A percentile compares a stretch with the other conserved stretches of the same genome.
These are phyloP conservation scores for Tilletia setariae DNA, from an alignment of 1,284 basidiomycete genomes.

Conservation along the genomic window DNA sequence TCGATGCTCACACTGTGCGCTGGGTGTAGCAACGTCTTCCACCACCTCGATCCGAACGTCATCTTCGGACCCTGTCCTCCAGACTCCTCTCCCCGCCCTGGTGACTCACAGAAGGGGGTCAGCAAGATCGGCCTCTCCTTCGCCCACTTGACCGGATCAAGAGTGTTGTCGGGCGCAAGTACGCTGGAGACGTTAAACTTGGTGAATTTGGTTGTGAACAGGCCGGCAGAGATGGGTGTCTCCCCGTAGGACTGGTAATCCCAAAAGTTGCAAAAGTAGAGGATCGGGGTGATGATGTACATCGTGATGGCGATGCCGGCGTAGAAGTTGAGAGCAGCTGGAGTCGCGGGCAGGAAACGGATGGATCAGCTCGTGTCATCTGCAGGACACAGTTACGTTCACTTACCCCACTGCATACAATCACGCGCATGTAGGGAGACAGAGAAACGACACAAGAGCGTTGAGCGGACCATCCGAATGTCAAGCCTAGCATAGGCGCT, in stretches of 20 bases:
- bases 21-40: no score
- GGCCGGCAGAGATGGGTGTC: constrained; percentile 52
- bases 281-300: constrained; percentile 58
- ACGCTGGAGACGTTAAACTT: constrained; percentile 42
- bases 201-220: constrained; percentile 48
- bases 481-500: no score
- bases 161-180: constrained; percentile 53
- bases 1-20: no score
- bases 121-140: constrained; percentile 56
- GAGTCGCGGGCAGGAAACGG: neutral
- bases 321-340: constrained; percentile 56
- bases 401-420: no score
- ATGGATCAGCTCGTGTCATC: neutral
- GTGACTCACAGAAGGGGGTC: constrained; percentile 57
- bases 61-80: no score
- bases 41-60: no score
- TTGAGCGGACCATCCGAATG: no score
- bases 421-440: no score
- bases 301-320: constrained; percentile 55
- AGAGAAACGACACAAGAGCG: neutral
- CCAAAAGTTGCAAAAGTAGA: constrained; percentile 59
- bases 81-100: no score
- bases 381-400: no score
- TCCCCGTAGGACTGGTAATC: constrained; percentile 42
- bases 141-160: constrained; percentile 56